Percentiles rank a stretch among this genome's conserved stretches.
phyloP scores from a whole-genome alignment of 768 basidiomycete genomes.

The Peribolospora kevripleyi region DNA sequence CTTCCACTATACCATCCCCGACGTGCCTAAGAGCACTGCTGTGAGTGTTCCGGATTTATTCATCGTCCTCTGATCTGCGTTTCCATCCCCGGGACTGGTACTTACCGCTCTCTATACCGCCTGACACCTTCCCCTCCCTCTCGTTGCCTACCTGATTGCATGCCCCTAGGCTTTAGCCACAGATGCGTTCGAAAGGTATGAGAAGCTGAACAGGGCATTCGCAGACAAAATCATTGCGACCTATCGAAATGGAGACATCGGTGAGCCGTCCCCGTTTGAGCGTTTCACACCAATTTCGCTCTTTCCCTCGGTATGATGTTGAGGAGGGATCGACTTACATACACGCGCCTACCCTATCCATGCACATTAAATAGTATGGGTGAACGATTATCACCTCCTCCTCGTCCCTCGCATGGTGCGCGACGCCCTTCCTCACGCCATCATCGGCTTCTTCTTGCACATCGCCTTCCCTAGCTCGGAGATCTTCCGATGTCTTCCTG shows the following conservation, averaged over 20 bases:
- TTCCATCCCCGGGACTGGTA: too few species aligned
- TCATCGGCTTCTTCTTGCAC: slow-evolving; percentile 73
- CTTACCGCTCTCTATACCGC: too few species aligned
- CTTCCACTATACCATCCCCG: slow-evolving; percentile 70
- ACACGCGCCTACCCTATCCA: neutral
- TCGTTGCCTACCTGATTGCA: slow-evolving; percentile 41
- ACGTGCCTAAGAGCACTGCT: too few species aligned
- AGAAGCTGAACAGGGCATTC: slow-evolving; percentile 48
- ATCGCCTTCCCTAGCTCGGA: slow-evolving; percentile 95
- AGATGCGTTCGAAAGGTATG: slow-evolving; percentile 40
- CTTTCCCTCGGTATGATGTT: too few species aligned
- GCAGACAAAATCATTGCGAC: slow-evolving; percentile 54
- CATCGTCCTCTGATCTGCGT: too few species aligned
- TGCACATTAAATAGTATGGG: slow-evolving; percentile 14
- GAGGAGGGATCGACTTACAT: too few species aligned
- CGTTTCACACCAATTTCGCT: too few species aligned
- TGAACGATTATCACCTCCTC: slow-evolving; percentile 82
- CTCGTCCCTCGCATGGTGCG: slow-evolving; percentile 69
- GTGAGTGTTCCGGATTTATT: too few species aligned
- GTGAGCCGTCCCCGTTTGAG: too few species aligned
- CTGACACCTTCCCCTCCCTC: slow-evolving; percentile 61
- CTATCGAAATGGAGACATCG: slow-evolving; percentile 20
- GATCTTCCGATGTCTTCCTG: slow-evolving; percentile 77
- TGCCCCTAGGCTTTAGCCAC: too few species aligned
- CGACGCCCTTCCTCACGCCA: slow-evolving; percentile 37